These are phyloP conservation scores for Cladosporium velox DNA, from an alignment of 2,329 filamentous ascomycete species.

Conservation along the genomic window DNA sequence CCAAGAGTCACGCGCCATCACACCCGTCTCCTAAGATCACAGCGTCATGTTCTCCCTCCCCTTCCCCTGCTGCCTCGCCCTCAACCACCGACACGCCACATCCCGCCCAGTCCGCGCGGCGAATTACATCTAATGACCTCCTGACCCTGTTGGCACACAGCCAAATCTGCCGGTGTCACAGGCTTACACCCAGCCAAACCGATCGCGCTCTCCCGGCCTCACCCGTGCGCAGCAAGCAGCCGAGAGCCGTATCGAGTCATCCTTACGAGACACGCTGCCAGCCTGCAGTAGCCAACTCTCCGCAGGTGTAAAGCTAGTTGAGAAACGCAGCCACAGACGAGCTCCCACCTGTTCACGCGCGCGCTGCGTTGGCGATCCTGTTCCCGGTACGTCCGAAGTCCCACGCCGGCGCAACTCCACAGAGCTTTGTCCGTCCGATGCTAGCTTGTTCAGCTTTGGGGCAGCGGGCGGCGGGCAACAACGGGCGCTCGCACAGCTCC, in stretches of 20 bases:
- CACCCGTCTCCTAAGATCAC: constrained; percentile 5
- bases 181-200: neutral
- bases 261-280: constrained; percentile 9
- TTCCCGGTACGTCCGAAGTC: neutral
- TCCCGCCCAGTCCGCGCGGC: constrained; percentile 16
- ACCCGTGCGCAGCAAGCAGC: constrained; percentile 8
- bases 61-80: neutral
- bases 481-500: neutral
- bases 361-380: constrained; percentile 19
- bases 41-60: constrained; percentile 4
- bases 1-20: neutral
- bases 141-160: neutral
- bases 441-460: neutral
- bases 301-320: neutral
- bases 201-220: constrained; percentile 2
- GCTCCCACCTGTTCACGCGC: constrained; percentile 22
- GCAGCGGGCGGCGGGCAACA: neutral
- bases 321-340: constrained; percentile 18
- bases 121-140: neutral
- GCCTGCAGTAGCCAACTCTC: neutral
- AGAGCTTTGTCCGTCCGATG: neutral
- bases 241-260: constrained; percentile 12
- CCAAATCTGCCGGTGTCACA: constrained; percentile 1
- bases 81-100: constrained; percentile 13
- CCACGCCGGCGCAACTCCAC: neutral